Percentiles rank a stretch among this genome's conserved stretches.
Conservation (phyloP, 129 eudicot species). For the Deinandra increscens region DNA sequence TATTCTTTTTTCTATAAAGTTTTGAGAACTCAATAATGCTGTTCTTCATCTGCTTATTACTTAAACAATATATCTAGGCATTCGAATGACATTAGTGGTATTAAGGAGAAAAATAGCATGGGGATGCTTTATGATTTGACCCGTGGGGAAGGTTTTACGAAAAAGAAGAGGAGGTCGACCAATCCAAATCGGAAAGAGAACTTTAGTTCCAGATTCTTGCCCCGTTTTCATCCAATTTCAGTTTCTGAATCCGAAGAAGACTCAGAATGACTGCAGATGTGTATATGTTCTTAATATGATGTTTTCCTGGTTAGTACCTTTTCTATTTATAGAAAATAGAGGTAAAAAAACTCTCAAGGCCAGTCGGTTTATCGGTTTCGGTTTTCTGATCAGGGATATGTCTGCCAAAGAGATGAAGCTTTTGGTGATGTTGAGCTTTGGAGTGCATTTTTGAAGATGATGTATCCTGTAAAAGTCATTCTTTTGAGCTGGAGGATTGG, state of each 20-base stretch:
- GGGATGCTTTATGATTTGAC: constrained; percentile 57
- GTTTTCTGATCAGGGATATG: neutral
- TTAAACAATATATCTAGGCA: constrained; percentile 35
- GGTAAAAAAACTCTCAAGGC: neutral
- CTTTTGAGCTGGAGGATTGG: neutral
- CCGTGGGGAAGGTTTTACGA: constrained; percentile 49
- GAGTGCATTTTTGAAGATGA: neutral
- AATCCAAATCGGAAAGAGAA: constrained; percentile 41
- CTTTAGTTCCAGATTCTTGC: constrained; percentile 37
- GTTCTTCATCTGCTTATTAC: neutral
- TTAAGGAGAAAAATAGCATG: constrained; percentile 38
- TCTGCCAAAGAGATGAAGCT: constrained; percentile 9
- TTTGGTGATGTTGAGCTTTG: neutral
- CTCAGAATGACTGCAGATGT: constrained; percentile 46
- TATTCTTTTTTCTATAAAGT: neutral
- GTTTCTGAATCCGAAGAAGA: constrained; percentile 42
- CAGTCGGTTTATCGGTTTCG: neutral
- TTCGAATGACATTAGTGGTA: constrained; percentile 37
- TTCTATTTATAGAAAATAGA: neutral
- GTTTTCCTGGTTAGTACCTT: neutral
- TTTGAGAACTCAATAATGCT: neutral
- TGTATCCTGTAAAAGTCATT: neutral
- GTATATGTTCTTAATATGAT: neutral
- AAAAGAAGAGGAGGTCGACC: constrained; percentile 57
- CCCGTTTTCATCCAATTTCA: constrained; percentile 56